These are phyloP conservation scores for Chrysophaeum taylorii DNA, from an alignment of 352 stramenopile genomes.

Conservation along the genomic window DNA sequence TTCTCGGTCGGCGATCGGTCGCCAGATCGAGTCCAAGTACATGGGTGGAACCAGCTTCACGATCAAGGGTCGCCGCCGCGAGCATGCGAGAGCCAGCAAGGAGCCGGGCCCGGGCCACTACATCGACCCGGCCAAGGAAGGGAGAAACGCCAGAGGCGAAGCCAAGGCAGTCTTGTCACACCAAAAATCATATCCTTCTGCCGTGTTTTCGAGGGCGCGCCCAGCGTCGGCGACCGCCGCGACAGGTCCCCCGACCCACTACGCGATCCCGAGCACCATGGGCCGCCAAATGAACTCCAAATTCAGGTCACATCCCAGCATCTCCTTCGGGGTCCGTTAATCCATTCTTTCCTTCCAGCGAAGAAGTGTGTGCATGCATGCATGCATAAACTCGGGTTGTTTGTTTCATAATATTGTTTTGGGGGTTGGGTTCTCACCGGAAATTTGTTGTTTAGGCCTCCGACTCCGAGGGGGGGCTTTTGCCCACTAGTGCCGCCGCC, in stretches of 20 bases:
- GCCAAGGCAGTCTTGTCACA: neutral
- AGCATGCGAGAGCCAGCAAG: neutral
- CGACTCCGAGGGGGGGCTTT: too few relatives aligned
- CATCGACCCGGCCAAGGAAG: slow-evolving; percentile 10
- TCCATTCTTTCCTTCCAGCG: too few relatives aligned
- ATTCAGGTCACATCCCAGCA: neutral
- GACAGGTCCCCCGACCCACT: neutral
- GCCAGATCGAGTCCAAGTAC: slow-evolving; percentile 13
- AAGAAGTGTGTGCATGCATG: too few relatives aligned
- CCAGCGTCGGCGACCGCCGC: neutral
- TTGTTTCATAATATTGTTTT: too few relatives aligned
- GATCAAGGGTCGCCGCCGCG: neutral
- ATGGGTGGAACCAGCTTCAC: neutral
- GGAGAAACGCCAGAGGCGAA: neutral
- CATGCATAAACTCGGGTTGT: too few relatives aligned
- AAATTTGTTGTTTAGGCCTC: too few relatives aligned
- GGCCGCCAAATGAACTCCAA: neutral
- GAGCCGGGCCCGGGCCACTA: slow-evolving; percentile 10
- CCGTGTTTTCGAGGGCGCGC: neutral
- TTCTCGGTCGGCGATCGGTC: neutral
- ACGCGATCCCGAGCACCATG: neutral
- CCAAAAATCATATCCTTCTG: neutral
- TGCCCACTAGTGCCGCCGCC: too few relatives aligned
- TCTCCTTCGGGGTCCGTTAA: slow-evolving; percentile 9
- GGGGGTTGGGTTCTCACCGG: too few relatives aligned